Evolutionary conservation across 2,329 filamentous ascomycete genomes (phyloP).

Genomic region (Beauveria sp.): DNA sequence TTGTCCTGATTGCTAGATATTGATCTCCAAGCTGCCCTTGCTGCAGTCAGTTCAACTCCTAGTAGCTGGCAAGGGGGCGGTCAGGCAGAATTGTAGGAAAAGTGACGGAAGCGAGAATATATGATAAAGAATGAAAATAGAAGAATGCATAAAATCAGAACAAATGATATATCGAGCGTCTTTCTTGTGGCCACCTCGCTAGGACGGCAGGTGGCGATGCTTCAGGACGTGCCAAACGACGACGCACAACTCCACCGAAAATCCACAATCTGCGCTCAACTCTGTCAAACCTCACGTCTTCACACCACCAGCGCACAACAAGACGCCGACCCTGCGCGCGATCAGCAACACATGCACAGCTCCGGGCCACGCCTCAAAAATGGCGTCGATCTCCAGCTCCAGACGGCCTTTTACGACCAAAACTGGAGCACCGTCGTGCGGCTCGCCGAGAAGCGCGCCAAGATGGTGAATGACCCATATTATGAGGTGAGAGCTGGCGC

Average conservation of each 20-base stretch:
- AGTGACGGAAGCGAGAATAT: no score
- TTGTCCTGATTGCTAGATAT: no score
- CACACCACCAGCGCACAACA: neutral
- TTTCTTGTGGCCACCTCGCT: no score
- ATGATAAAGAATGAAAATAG: no score
- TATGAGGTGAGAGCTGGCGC: slow-evolving; percentile 37
- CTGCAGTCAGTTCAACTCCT: no score
- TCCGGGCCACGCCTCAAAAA: slow-evolving; percentile 35
- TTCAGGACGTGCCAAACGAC: no score
- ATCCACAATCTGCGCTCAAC: slow-evolving; percentile 2
- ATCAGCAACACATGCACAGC: slow-evolving; percentile 23
- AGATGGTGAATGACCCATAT: slow-evolving; percentile 44
- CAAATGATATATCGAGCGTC: no score
- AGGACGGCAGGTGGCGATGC: no score
- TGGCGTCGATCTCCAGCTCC: slow-evolving; percentile 46
- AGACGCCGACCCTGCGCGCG: neutral
- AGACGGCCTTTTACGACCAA: slow-evolving; percentile 45
- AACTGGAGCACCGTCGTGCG: slow-evolving; percentile 46
- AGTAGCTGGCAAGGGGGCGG: no score
- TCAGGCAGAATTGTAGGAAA: no score
- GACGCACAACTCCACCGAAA: slow-evolving; percentile 4
- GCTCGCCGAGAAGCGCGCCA: slow-evolving; percentile 44
- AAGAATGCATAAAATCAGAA: no score
- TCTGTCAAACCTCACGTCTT: slow-evolving; percentile 6
- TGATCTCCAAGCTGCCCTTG: no score